Conservation (phyloP, 1,139 yeast species). For the Saccharomycopsis phalli region DNA sequence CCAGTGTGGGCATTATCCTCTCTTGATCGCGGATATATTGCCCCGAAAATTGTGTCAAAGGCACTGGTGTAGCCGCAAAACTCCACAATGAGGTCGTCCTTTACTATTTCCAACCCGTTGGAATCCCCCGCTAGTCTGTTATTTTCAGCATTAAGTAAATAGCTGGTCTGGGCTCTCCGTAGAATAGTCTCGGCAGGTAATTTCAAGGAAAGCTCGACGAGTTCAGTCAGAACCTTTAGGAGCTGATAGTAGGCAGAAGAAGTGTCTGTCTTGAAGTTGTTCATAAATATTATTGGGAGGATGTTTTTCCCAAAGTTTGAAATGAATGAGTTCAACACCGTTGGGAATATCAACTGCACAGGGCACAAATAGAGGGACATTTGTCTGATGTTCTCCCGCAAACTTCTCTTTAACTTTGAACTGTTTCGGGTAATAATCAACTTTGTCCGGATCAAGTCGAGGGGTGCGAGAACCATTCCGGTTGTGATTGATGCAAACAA, state of each 20-base stretch:
- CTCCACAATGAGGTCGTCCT: constrained; percentile 42
- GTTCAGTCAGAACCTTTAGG: constrained; percentile 43
- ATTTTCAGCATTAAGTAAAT: constrained; percentile 33
- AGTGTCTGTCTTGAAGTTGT: constrained; percentile 59
- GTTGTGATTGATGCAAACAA: constrained; percentile 67
- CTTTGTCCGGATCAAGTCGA: constrained; percentile 72
- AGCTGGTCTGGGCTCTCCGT: constrained; percentile 72
- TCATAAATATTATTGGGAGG: constrained; percentile 65
- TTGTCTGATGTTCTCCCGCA: constrained; percentile 13
- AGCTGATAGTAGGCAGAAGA: constrained; percentile 60
- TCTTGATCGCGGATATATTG: constrained; percentile 32
- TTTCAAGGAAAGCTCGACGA: constrained; percentile 62
- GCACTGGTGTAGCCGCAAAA: constrained; percentile 46
- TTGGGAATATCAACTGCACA: constrained; percentile 41
- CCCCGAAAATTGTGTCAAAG: constrained; percentile 39
- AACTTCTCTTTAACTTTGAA: constrained; percentile 10
- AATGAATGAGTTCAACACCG: constrained; percentile 54
- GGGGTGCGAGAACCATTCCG: constrained; percentile 69
- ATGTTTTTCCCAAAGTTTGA: constrained; percentile 56
- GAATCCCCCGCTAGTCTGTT: constrained; percentile 24
- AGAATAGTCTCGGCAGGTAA: constrained; percentile 83
- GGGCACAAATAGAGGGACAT: constrained; percentile 47
- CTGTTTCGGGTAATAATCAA: constrained; percentile 51
- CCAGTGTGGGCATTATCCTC: constrained; percentile 33
- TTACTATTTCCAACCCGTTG: constrained; percentile 27